Evolutionary conservation across 768 basidiomycete genomes (phyloP).

Genomic region (Omphalotus guepiniiformis): DNA sequence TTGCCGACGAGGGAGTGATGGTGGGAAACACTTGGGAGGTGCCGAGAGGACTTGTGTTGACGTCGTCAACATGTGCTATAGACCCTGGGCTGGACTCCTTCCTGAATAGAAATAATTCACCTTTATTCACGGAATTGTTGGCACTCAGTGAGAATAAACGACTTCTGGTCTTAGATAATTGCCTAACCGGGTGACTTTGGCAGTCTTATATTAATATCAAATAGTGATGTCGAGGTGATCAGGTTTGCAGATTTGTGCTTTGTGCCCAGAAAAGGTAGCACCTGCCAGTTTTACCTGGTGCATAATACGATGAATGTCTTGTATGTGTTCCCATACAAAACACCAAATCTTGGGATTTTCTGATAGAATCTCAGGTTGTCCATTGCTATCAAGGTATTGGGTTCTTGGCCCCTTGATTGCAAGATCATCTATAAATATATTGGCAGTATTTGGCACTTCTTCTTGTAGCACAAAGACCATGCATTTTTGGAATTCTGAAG

Average conservation of each 20-base stretch:
- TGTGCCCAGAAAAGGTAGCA: constrained; percentile 26
- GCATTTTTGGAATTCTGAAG: constrained; percentile 26
- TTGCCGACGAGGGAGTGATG: too few species aligned
- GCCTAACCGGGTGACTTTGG: too few species aligned
- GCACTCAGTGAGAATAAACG: too few species aligned
- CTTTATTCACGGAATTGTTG: too few species aligned
- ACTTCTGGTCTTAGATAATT: too few species aligned
- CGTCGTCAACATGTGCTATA: too few species aligned
- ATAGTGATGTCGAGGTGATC: too few species aligned
- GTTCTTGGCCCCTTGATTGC: constrained; percentile 27
- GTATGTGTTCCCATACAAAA: constrained; percentile 34
- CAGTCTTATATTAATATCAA: too few species aligned
- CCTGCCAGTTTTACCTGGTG: constrained; percentile 25
- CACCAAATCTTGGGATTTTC: constrained; percentile 19
- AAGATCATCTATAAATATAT: constrained; percentile 29
- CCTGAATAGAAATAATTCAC: too few species aligned
- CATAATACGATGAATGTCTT: constrained; percentile 24
- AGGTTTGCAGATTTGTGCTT: constrained; percentile 22
- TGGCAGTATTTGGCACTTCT: constrained; percentile 21
- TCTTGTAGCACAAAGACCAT: constrained; percentile 28
- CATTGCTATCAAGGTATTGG: constrained; percentile 21
- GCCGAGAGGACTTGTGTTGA: too few species aligned
- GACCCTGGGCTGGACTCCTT: too few species aligned
- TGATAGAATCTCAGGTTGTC: constrained; percentile 11
- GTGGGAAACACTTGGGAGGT: too few species aligned